Conservation (phyloP, 257 asterid species). For the Apocynum venetum region DNA sequence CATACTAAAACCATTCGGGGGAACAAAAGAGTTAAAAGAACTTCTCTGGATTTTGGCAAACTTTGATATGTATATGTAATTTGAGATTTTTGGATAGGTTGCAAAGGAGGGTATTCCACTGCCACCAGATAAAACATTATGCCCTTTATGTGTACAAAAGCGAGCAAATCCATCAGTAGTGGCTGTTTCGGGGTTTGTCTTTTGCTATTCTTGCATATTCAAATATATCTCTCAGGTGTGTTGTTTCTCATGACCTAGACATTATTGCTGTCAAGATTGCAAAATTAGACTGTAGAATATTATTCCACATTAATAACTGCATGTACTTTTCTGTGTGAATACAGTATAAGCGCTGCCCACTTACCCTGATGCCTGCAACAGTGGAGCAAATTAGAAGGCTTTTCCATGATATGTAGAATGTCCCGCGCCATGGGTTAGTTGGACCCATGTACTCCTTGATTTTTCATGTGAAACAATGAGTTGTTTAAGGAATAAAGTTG, state of each 20-base stretch:
- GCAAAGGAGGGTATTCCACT: conserved; percentile 91
- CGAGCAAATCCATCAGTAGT: conserved; percentile 87
- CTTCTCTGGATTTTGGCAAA: neutral
- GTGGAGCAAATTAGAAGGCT: conserved; percentile 94
- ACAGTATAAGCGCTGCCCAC: conserved; percentile 97
- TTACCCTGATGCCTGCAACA: conserved; percentile 74
- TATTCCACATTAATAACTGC: neutral
- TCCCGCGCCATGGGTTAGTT: neutral
- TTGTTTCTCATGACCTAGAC: conserved; percentile 1
- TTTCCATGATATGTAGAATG: conserved; percentile 64
- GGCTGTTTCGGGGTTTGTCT: conserved; percentile 91
- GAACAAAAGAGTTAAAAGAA: neutral
- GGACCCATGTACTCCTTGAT: neutral
- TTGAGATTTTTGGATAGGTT: conserved; percentile 43
- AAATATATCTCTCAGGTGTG: conserved; percentile 89
- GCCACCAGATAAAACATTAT: conserved; percentile 68
- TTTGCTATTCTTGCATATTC: conserved; percentile 92
- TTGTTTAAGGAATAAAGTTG: neutral
- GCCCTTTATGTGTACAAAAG: conserved; percentile 87
- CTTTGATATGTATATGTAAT: neutral
- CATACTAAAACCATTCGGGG: neutral
- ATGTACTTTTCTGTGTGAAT: conserved; percentile 3
- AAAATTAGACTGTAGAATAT: neutral
- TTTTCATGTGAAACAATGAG: neutral
- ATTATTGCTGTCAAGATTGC: neutral